Conservation (phyloP, 1,284 basidiomycete species). For the Fomitopsis schrenkii region DNA sequence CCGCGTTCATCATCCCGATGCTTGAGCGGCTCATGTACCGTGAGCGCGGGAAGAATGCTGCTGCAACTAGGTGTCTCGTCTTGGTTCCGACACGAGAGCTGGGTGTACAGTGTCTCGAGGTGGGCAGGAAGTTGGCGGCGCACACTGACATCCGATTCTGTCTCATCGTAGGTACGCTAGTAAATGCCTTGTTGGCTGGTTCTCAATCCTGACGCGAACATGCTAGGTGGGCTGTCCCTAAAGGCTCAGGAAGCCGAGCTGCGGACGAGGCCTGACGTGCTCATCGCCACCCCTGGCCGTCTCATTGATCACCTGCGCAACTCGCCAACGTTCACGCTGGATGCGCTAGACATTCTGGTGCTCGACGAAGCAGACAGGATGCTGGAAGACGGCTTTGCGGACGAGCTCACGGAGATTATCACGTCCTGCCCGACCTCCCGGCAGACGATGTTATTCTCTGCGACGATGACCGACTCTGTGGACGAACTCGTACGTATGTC, state of each 20-base stretch:
- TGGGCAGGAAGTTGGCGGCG: constrained; percentile 79
- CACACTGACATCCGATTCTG: constrained; percentile 90
- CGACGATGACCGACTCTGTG: constrained; percentile 96
- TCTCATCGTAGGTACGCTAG: constrained; percentile 74
- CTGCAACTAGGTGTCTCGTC: constrained; percentile 91
- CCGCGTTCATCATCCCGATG: constrained; percentile 93
- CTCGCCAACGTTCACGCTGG: constrained; percentile 90
- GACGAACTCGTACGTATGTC: constrained; percentile 92
- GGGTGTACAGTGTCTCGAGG: constrained; percentile 92
- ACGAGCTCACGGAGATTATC: constrained; percentile 93
- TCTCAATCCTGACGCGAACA: constrained; percentile 7
- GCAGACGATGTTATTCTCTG: constrained; percentile 98
- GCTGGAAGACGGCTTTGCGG: constrained; percentile 97
- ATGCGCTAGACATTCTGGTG: constrained; percentile 90
- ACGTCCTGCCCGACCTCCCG: constrained; percentile 83
- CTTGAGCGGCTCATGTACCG: constrained; percentile 89
- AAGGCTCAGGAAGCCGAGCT: constrained; percentile 87
- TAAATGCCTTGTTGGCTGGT: neutral
- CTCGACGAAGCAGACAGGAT: constrained; percentile 98
- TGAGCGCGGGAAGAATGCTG: constrained; percentile 79
- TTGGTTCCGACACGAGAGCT: constrained; percentile 93
- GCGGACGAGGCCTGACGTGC: constrained; percentile 84
- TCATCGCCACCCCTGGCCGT: constrained; percentile 95
- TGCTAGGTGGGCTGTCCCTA: constrained; percentile 81
- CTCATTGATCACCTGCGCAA: constrained; percentile 97